These are phyloP conservation scores for Tulasnella sp. DNA, from an alignment of 768 basidiomycete genomes.

Conservation along the genomic window DNA sequence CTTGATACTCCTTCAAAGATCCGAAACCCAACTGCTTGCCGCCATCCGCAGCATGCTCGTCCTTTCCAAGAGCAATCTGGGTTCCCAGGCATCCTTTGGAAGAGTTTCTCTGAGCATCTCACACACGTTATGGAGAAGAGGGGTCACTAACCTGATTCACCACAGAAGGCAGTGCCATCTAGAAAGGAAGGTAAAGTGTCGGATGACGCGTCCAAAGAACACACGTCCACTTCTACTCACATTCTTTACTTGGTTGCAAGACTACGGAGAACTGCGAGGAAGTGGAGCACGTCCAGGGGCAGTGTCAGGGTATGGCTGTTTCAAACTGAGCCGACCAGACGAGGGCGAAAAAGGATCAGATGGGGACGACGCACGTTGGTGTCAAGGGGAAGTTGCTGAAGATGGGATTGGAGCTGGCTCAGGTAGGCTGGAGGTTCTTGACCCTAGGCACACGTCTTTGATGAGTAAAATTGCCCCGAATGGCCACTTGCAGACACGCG, in stretches of 20 bases:
- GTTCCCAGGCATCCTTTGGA: not conserved
- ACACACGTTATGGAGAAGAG: not conserved
- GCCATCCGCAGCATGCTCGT: not conserved
- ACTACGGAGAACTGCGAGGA: not conserved
- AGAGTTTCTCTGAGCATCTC: not conserved
- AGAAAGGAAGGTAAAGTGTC: not conserved
- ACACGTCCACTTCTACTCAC: not conserved
- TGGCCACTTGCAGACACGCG: too few species aligned
- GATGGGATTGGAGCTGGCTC: not conserved
- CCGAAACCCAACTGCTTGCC: slow-evolving; percentile 3
- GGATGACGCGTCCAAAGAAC: not conserved
- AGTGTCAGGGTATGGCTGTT: not conserved
- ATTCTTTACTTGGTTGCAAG: not conserved
- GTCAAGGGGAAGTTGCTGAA: not conserved
- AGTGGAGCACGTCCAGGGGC: not conserved
- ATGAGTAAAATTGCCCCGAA: not conserved
- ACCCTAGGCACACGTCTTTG: not conserved
- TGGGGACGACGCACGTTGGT: not conserved
- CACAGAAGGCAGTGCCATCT: not conserved
- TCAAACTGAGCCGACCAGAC: not conserved
- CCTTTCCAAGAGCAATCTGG: not conserved
- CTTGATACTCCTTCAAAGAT: slow-evolving; percentile 1
- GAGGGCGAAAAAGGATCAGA: not conserved
- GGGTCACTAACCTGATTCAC: slow-evolving; percentile 6
- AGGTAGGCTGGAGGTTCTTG: not conserved